These are phyloP conservation scores for Botrytis medusae DNA, from an alignment of 2,329 filamentous ascomycete species.

Conservation along the genomic window DNA sequence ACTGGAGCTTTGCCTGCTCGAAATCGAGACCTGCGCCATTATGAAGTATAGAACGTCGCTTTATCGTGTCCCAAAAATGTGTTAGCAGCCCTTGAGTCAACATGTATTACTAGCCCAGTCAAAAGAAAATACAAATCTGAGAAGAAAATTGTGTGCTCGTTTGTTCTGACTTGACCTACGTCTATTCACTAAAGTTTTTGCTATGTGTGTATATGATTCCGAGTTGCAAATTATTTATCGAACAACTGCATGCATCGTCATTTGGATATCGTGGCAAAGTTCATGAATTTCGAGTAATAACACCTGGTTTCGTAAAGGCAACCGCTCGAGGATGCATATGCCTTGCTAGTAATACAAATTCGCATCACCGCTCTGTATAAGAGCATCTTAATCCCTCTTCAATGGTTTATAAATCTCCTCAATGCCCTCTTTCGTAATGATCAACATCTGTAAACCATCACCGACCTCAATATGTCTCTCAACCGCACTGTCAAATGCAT, in stretches of 20 bases:
- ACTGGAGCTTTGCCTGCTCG: background rate
- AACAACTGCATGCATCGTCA: background rate
- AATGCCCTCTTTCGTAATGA: conserved; percentile 85
- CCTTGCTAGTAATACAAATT: conserved; percentile 24
- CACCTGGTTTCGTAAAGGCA: conserved; percentile 21
- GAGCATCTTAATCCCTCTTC: conserved; percentile 74
- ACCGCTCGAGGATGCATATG: conserved; percentile 13
- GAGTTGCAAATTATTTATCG: background rate
- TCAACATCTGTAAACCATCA: conserved; percentile 92
- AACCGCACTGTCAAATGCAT: conserved; percentile 96
- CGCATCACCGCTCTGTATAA: conserved; percentile 7
- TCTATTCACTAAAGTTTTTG: background rate
- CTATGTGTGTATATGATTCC: background rate
- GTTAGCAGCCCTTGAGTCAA: background rate
- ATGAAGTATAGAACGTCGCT: background rate
- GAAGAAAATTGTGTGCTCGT: background rate
- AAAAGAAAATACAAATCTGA: background rate
- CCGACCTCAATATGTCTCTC: conserved; percentile 99
- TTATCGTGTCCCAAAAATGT: background rate
- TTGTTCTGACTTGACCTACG: background rate
- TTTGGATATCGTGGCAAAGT: conserved; percentile 1
- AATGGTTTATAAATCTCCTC: conserved; percentile 79
- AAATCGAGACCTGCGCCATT: background rate
- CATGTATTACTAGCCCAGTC: background rate
- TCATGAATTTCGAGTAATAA: conserved; percentile 22